Percentiles rank a stretch among this genome's conserved stretches.
Evolutionary conservation across 1,284 basidiomycete species (phyloP).

Genomic region (Apiotrichum sp.): DNA sequence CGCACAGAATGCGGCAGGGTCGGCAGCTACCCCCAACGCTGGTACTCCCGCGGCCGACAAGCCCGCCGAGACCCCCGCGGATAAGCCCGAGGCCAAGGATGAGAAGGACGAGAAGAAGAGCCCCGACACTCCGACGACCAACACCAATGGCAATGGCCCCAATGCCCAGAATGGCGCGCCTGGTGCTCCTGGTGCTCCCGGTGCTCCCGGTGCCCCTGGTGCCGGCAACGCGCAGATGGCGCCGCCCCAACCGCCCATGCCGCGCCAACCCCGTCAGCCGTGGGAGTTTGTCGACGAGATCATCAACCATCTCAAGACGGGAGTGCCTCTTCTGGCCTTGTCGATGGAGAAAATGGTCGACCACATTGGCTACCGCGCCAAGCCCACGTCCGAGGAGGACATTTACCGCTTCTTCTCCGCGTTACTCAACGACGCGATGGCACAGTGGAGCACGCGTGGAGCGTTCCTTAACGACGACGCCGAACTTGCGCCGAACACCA

Average conservation of each 20-base stretch:
- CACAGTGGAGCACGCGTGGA: constrained; percentile 66
- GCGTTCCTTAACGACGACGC: constrained; percentile 69
- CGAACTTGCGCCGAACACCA: constrained; percentile 56
- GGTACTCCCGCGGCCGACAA: not conserved
- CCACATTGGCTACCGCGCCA: constrained; percentile 87
- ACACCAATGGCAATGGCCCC: too few species aligned
- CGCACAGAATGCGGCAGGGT: constrained; percentile 40
- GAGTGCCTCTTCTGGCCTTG: constrained; percentile 88
- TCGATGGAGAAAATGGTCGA: constrained; percentile 98
- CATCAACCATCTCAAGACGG: constrained; percentile 89
- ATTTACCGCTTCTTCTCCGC: constrained; percentile 87
- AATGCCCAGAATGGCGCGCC: not conserved
- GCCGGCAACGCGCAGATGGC: constrained; percentile 24
- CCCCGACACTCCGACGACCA: constrained; percentile 12
- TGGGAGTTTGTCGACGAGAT: constrained; percentile 95
- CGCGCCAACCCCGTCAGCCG: constrained; percentile 62
- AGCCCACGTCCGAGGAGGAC: constrained; percentile 86
- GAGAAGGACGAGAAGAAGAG: constrained; percentile 24
- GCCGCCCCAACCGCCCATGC: constrained; percentile 34
- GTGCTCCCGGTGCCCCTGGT: constrained; percentile 7
- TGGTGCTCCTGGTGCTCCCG: too few species aligned
- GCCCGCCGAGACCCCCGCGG: not conserved
- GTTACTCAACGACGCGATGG: constrained; percentile 60
- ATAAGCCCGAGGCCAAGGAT: constrained; percentile 19
- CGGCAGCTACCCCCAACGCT: constrained; percentile 46